Conservation (phyloP, 2,329 filamentous ascomycete genomes). For the Alternaria ethzedia region DNA sequence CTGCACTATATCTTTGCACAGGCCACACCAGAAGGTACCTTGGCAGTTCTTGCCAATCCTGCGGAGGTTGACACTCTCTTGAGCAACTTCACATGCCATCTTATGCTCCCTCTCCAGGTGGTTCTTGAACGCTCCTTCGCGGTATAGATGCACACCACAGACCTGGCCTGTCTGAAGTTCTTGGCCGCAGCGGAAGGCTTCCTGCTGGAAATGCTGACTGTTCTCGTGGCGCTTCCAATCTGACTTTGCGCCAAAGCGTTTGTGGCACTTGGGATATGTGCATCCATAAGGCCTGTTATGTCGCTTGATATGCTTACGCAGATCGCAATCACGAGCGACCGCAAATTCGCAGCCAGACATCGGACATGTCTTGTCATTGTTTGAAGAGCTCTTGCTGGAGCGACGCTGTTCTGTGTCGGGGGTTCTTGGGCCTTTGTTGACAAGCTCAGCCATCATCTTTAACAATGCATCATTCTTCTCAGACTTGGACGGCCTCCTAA, state of each 20-base stretch:
- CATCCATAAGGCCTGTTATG: slow-evolving; percentile 84
- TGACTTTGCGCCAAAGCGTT: slow-evolving; percentile 87
- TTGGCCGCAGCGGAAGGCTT: slow-evolving; percentile 73
- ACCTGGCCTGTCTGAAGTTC: neutral
- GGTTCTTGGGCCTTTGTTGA: slow-evolving; percentile 26
- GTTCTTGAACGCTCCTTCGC: slow-evolving; percentile 63
- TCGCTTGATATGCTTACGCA: slow-evolving; percentile 78
- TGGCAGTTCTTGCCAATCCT: slow-evolving; percentile 70
- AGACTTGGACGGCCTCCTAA: neutral
- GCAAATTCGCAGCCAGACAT: slow-evolving; percentile 21
- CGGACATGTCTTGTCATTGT: slow-evolving; percentile 24
- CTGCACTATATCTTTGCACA: slow-evolving; percentile 67
- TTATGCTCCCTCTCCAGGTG: slow-evolving; percentile 66
- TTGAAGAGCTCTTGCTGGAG: slow-evolving; percentile 13
- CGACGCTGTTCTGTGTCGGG: slow-evolving; percentile 16
- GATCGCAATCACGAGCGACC: slow-evolving; percentile 48
- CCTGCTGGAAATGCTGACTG: slow-evolving; percentile 74
- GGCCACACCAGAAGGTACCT: slow-evolving; percentile 83
- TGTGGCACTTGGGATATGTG: slow-evolving; percentile 72
- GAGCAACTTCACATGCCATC: slow-evolving; percentile 20
- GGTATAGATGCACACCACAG: slow-evolving; percentile 67
- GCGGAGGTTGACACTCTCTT: slow-evolving; percentile 59
- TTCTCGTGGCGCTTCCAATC: slow-evolving; percentile 94
- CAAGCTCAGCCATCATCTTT: slow-evolving; percentile 33
- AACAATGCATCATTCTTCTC: slow-evolving; percentile 27